Conservation (phyloP, 495 filamentous ascomycete species). For the Lasiosphaeriaceae sp. region DNA sequence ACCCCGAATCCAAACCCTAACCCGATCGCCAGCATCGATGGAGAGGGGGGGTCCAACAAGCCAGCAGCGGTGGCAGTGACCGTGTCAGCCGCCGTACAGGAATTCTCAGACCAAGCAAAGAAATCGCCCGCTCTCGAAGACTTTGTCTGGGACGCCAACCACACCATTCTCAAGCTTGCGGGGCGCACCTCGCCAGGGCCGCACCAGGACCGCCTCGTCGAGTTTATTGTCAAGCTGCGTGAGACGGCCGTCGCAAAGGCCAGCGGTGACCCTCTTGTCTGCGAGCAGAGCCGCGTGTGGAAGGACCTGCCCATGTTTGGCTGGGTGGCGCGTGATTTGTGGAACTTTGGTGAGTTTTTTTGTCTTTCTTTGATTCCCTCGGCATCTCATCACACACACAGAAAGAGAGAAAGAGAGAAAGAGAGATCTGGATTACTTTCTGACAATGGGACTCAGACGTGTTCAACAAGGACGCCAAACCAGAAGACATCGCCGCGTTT, state of each 20-base stretch:
- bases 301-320: conserved; percentile 9
- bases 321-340: conserved; percentile 6
- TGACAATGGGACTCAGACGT: too few species aligned
- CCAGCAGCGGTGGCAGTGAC: not conserved
- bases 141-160: conserved; percentile 8
- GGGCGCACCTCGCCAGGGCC: not conserved
- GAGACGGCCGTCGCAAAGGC: not conserved
- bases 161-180: conserved; percentile 4
- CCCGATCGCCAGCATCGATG: not conserved
- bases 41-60: not conserved
- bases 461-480: not conserved
- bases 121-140: not conserved
- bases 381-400: too few species aligned
- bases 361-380: not conserved
- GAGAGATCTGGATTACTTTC: too few species aligned
- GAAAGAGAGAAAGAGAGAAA: too few species aligned
- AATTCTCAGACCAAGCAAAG: not conserved
- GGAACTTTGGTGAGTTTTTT: conserved; percentile 18
- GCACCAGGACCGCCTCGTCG: conserved; percentile 4
- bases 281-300: conserved; percentile 10
- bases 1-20: too few species aligned
- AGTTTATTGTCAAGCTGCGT: conserved; percentile 7
- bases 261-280: not conserved
- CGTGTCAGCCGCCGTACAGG: not conserved
- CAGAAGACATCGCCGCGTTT: conserved; percentile 1